These are phyloP conservation scores for Rubia tinctorum DNA, from an alignment of 305 asterid genomes.

Conservation along the genomic window DNA sequence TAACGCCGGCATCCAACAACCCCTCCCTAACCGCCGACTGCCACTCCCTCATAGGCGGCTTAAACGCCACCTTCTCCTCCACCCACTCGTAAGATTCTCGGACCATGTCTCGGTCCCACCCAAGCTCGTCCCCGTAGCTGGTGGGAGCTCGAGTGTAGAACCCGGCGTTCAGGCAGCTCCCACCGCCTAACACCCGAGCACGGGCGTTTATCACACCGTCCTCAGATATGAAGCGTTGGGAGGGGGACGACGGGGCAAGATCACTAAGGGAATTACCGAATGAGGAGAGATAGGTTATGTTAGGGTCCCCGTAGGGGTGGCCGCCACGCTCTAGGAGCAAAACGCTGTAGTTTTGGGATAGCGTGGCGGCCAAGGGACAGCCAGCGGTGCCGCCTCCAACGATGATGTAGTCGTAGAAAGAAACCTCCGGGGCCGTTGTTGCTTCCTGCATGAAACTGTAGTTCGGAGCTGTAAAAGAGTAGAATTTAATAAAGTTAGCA, in stretches of 20 bases:
- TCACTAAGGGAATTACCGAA: constrained; percentile 69
- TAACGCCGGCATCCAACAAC: constrained; percentile 58
- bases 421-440: constrained; percentile 56
- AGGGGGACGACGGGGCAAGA: constrained; percentile 63
- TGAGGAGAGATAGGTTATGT: constrained; percentile 52
- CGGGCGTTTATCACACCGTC: constrained; percentile 90
- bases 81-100: constrained; percentile 74
- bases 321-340: constrained; percentile 92
- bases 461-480: constrained; percentile 37
- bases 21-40: constrained; percentile 82
- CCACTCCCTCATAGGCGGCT: constrained; percentile 68
- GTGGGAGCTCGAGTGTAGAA: constrained; percentile 75
- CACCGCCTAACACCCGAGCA: constrained; percentile 87
- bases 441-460: constrained; percentile 63
- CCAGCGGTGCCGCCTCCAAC: constrained; percentile 96
- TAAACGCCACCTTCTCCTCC: constrained; percentile 72
- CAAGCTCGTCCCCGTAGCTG: constrained; percentile 36
- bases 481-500: background rate
- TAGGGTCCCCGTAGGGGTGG: constrained; percentile 69
- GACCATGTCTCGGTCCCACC: constrained; percentile 60
- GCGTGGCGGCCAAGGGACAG: constrained; percentile 95
- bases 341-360: constrained; percentile 58
- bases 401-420: constrained; percentile 78
- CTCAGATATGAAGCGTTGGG: constrained; percentile 86
- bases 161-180: constrained; percentile 82